Evolutionary conservation across 148 eudicot genomes (phyloP).

Genomic region (Chenopodium suecicum): DNA sequence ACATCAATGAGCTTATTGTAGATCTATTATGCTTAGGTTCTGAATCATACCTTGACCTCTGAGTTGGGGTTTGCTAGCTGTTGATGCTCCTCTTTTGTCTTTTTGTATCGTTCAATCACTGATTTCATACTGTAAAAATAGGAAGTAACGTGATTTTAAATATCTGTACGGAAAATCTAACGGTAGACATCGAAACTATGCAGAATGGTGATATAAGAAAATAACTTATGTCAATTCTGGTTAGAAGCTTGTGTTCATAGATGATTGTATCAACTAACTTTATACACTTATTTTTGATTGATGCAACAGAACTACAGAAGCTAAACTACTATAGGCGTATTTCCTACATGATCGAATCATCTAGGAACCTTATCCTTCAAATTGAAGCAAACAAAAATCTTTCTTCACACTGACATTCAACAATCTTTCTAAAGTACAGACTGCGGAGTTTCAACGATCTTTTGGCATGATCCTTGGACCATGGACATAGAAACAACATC

Average conservation of each 20-base stretch:
- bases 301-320: background rate
- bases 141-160: constrained; percentile 3
- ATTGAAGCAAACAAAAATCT: no score
- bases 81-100: constrained; percentile 62
- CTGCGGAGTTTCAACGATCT: no score
- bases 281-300: background rate
- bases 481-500: no score
- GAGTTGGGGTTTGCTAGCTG: constrained; percentile 49
- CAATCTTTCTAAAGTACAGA: no score
- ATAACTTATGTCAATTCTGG: background rate
- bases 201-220: background rate
- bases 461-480: no score
- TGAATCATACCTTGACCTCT: constrained; percentile 59
- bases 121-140: constrained; percentile 60
- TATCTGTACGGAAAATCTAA: background rate
- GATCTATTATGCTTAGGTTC: background rate
- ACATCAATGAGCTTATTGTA: background rate
- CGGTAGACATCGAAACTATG: background rate
- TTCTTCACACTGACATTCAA: no score
- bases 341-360: no score
- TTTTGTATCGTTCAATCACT: constrained; percentile 64
- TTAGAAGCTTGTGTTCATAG: background rate
- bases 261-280: background rate
- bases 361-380: no score
- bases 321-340: background rate